Base-by-base conservation (phyloP, 2,329 filamentous ascomycete species). In the Cladosporium velox region DNA sequence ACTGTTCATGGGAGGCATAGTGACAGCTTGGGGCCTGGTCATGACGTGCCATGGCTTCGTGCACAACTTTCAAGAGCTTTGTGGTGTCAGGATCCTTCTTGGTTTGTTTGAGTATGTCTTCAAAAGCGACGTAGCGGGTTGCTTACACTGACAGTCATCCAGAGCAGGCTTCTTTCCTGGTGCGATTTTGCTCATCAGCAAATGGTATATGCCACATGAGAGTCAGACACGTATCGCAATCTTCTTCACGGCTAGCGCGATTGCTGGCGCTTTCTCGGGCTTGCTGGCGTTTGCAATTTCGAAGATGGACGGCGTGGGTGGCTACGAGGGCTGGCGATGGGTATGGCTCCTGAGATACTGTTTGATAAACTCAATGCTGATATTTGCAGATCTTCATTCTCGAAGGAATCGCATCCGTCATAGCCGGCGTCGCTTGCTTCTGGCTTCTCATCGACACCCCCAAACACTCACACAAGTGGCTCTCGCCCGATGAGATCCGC, bases 131-230 rank as follows among this genome's bases (percentile, higher is more conserved):
- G n/a, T n/a, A n/a, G n/a, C n/a, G n/a, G n/a, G n/a, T n/a, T n/a
- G n/a, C n/a, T n/a, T n/a, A n/a, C n/a, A n/a, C n/a, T n/a, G n/a
- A n/a, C n/a, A n/a, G n/a, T n/a, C 2, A 2, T 21, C 7, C 44
- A 83, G 84, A 74, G 86, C 85, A 49, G 87, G 86, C 49, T 78
- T 88, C 6, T 89, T 89, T 68, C 88, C 88, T 14, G 73, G 73
- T 41, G 71, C 72, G 7, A 70, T 71, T 12, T 72, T 70, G 59
- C 70, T 71, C 44, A 57, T 66, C 34, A 44, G 65, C 15, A 72
- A 73, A 67, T 78, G 74, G 74, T 78, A 78, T 60, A 74, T 74
- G 59, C 65, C 76, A 38, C 67, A 72, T 15, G 76, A 78, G 64
- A 63, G 73, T 32, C 74, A 74, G 38, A 75, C 67, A 54, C 68